Conservation (phyloP, 768 basidiomycete genomes). For the Coprinopsis cinerea region DNA sequence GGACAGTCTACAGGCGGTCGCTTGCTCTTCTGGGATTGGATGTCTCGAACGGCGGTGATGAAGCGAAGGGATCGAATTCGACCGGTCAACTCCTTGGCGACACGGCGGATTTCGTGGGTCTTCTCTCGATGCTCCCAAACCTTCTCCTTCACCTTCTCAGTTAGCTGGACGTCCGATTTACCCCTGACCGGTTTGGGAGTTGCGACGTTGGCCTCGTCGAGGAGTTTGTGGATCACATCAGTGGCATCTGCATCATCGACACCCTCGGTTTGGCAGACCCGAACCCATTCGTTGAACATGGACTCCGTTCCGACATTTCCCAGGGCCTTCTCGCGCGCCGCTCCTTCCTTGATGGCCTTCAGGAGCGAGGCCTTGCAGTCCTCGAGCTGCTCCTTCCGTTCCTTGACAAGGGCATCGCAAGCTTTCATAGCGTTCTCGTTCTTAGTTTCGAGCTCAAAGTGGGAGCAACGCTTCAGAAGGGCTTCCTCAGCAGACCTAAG, state of each 20-base stretch:
- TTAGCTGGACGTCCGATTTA: constrained; percentile 48
- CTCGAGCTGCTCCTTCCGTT: constrained; percentile 73
- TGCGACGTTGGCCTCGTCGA: constrained; percentile 54
- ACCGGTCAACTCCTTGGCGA: constrained; percentile 85
- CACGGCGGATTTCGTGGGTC: constrained; percentile 76
- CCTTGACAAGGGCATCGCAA: constrained; percentile 85
- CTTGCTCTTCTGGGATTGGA: constrained; percentile 67
- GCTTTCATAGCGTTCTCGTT: constrained; percentile 82
- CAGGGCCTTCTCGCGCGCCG: constrained; percentile 64
- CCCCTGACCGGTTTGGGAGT: constrained; percentile 36
- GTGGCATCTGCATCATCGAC: constrained; percentile 77
- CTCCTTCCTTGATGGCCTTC: constrained; percentile 56
- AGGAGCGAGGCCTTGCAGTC: constrained; percentile 74
- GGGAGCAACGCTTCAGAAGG: constrained; percentile 90
- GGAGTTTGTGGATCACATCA: constrained; percentile 48
- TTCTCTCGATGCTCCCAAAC: constrained; percentile 84
- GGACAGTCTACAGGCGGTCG: constrained; percentile 61
- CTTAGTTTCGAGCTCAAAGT: constrained; percentile 75
- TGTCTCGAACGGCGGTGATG: constrained; percentile 85
- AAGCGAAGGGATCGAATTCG: constrained; percentile 88
- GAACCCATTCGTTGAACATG: constrained; percentile 73
- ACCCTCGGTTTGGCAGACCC: constrained; percentile 63
- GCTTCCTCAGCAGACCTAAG: constrained; percentile 84
- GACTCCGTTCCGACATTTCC: constrained; percentile 62
- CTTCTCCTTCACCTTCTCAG: constrained; percentile 51